Evolutionary conservation across 176 grass and related monocot genomes (phyloP).

Genomic region (Bolboschoenus planiculmis): DNA sequence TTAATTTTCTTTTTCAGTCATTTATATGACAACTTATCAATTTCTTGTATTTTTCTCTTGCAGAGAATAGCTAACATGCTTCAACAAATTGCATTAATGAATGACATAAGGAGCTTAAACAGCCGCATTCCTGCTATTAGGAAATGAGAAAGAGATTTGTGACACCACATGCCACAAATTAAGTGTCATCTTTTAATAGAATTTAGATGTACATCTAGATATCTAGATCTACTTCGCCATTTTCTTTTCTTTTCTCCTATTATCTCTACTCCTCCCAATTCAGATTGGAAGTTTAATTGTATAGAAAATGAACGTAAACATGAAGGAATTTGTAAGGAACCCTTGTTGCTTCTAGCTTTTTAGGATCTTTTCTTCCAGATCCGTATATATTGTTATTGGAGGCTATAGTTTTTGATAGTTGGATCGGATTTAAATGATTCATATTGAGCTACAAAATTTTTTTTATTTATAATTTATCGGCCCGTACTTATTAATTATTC

Average conservation of each 20-base stretch:
- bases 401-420: no score
- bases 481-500: no score
- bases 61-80: conserved; percentile 32
- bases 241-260: not conserved
- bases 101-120: conserved; percentile 20
- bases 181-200: not conserved
- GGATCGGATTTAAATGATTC: no score
- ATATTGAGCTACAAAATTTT: no score
- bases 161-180: not conserved
- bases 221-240: not conserved
- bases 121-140: conserved; percentile 16
- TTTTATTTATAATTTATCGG: no score
- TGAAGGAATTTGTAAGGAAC: not conserved
- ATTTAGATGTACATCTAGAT: not conserved
- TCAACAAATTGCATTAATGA: conserved; percentile 31
- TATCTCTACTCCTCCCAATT: not conserved
- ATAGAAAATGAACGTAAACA: not conserved
- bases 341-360: no score
- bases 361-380: no score
- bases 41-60: not conserved
- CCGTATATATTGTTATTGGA: no score
- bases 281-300: not conserved
- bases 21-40: not conserved
- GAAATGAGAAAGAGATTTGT: not conserved
- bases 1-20: no score